Conservation (phyloP, 805 yeast genomes). For the Candida suzukii region DNA sequence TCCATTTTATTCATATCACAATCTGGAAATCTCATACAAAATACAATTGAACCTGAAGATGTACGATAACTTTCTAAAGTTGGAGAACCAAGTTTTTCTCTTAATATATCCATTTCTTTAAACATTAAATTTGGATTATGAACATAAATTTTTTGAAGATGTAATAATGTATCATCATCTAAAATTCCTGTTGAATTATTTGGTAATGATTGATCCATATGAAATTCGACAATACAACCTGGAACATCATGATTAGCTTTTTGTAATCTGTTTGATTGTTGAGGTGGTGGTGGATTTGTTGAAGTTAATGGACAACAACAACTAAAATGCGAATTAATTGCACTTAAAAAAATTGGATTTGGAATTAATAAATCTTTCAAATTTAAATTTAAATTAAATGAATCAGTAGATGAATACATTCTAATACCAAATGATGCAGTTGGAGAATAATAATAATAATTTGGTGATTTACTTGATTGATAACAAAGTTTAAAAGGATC, state of each 20-base stretch:
- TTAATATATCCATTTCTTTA: conserved; percentile 34
- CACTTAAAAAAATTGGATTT: no score
- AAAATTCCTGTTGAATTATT: conserved; percentile 32
- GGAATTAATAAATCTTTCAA: no score
- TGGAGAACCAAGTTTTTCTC: conserved; percentile 50
- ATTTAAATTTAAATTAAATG: no score
- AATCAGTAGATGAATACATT: background rate
- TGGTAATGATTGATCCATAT: conserved; percentile 15
- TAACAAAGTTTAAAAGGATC: background rate
- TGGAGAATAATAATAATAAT: conserved; percentile 24
- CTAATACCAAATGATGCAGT: background rate
- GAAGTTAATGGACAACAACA: no score
- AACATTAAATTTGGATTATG: conserved; percentile 34
- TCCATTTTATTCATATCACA: conserved; percentile 55
- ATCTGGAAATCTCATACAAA: conserved; percentile 55
- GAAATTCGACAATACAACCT: conserved; percentile 56
- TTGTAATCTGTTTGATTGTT: no score
- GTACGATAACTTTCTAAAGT: background rate
- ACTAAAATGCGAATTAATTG: no score
- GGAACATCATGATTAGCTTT: background rate
- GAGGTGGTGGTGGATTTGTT: no score
- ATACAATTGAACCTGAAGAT: background rate
- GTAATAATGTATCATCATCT: conserved; percentile 35
- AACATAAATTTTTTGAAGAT: conserved; percentile 29
- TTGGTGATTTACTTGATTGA: background rate